Evolutionary conservation across 257 asterid species (phyloP).

Genomic region (Nicotiana attenuata): DNA sequence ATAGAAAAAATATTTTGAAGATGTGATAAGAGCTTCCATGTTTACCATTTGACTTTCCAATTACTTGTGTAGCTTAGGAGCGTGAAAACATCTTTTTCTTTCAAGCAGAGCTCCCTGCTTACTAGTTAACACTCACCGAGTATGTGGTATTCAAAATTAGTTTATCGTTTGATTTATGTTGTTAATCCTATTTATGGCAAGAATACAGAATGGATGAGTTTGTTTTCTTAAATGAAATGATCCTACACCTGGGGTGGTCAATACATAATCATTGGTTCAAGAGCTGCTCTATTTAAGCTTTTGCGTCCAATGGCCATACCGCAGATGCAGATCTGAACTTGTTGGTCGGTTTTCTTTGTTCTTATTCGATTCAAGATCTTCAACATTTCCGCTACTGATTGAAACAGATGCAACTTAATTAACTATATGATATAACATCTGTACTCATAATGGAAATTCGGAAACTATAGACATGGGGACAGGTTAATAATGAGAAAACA

Average conservation of each 20-base stretch:
- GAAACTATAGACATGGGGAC: neutral
- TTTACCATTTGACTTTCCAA: no score
- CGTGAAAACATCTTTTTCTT: no score
- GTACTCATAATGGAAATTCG: neutral
- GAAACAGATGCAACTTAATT: neutral
- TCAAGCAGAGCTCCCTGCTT: no score
- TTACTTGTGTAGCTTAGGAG: no score
- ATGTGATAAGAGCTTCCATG: no score
- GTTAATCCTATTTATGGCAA: neutral
- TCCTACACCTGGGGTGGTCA: neutral
- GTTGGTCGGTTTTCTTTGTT: neutral
- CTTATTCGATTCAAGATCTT: neutral
- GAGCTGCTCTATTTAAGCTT: neutral
- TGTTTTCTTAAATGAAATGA: neutral
- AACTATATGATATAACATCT: neutral
- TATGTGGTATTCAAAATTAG: neutral
- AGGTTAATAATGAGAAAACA: neutral
- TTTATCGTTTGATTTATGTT: neutral
- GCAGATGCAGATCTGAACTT: neutral
- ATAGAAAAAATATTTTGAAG: no score
- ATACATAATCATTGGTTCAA: neutral
- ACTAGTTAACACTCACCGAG: no score
- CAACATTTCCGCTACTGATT: neutral
- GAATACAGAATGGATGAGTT: neutral
- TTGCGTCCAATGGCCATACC: no score